Evolutionary conservation across 192 early-diverging fungal genomes (phyloP).

Genomic region (Backusella sp.): DNA sequence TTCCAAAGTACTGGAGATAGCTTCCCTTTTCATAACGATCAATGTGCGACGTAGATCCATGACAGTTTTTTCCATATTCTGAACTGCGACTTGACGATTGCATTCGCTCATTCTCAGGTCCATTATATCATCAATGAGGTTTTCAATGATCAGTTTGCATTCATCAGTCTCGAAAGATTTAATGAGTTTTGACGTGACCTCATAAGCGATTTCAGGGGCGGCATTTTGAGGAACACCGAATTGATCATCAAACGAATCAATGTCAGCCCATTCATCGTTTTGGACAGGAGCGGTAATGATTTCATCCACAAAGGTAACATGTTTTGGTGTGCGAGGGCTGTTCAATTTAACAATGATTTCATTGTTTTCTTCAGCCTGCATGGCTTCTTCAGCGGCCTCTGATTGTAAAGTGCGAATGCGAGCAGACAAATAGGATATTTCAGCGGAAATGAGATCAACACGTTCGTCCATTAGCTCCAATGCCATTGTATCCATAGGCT

Average conservation of each 20-base stretch:
- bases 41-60: conserved; percentile 53
- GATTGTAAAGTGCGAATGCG: conserved; percentile 50
- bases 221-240: conserved; percentile 37
- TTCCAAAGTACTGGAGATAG: conserved; percentile 21
- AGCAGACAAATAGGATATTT: conserved; percentile 55
- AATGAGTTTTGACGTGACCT: conserved; percentile 47
- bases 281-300: conserved; percentile 12
- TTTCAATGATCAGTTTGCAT: conserved; percentile 49
- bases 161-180: conserved; percentile 49
- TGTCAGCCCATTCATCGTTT: conserved; percentile 33
- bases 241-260: conserved; percentile 35
- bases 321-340: conserved; percentile 16
- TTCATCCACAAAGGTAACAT: conserved; percentile 38
- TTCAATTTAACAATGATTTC: neutral
- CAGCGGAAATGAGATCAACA: conserved; percentile 54
- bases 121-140: conserved; percentile 57
- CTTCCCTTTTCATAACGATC: conserved; percentile 52
- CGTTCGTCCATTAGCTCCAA: conserved; percentile 57
- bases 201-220: conserved; percentile 48
- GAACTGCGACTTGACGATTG: conserved; percentile 40
- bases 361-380: conserved; percentile 14
- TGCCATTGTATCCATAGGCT: conserved; percentile 25
- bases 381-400: conserved; percentile 43
- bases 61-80: conserved; percentile 50
- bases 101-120: conserved; percentile 47